Evolutionary conservation across 805 yeast genomes (phyloP), one percentile per base, ranked within the genome.

Genomic region (Millerago galiae): DNA sequence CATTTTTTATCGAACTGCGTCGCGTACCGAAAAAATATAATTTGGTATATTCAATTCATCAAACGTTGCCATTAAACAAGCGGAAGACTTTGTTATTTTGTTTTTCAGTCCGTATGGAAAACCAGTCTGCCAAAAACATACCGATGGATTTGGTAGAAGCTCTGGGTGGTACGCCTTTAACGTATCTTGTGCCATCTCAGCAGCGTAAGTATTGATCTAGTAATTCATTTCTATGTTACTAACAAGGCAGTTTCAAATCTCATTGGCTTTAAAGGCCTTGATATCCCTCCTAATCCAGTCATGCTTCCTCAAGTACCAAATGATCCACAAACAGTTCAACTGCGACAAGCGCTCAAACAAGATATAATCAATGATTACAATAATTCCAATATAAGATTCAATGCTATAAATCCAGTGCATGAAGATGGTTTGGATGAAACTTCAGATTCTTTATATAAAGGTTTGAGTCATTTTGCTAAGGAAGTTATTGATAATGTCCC

Each of bases 111-210:
- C 13, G 9, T 11, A 18, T 18, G 28, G 15, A 24, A 8, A 21
- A 4, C 2, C 33, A 27, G 40, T 32, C 31, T 5, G 8, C 15
- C 2, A 13, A 31, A 4, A 42, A 34, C 3, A 45, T 58, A 14
- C 62, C 62, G 2, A 34, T 34, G 12, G 43, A 43, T n/a, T 37
- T 57, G 34, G 47, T 37, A 16, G 60, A 58, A 42, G 61, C 62
- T 16, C 46, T 61, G 12, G 63, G 59, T 5, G 55, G 51, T 12
- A 59, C 63, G 18, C 73, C 74, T 0, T 40, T 70, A 38, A 55
- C 61, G 15, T 67, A 58, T 36, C 47, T 70, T 13, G 51, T 68
- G 2, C 75, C 75, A 2, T 61, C 58, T 2, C 72, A 68, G 40
- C 62, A 59, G 34, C 44, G 69, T 67, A 49, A 45, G 70, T 61